Conservation (phyloP, 306 rosid genomes). For the Inga laurina region DNA sequence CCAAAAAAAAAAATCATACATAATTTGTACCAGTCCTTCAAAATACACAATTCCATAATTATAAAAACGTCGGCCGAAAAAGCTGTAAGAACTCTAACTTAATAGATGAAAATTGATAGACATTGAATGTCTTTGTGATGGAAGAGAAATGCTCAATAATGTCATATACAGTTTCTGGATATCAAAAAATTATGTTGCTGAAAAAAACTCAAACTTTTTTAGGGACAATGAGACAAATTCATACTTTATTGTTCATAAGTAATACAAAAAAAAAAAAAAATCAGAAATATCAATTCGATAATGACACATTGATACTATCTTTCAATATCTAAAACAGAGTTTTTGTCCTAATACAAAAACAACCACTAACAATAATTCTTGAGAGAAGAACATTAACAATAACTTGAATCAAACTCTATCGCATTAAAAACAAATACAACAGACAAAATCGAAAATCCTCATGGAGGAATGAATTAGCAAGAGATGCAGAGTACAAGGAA, state of each 20-base stretch:
- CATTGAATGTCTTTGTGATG: not conserved
- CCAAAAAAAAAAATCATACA: not conserved
- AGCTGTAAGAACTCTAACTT: not conserved
- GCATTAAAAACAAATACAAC: not conserved
- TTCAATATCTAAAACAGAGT: not conserved
- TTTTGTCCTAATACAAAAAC: not conserved
- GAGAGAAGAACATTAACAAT: not conserved
- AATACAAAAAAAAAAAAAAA: too few relatives aligned
- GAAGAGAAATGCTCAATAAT: not conserved
- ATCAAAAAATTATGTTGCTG: not conserved
- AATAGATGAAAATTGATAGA: not conserved
- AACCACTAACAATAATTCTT: not conserved
- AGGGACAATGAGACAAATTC: not conserved
- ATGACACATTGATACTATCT: not conserved
- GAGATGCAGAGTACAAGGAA: too few relatives aligned
- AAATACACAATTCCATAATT: not conserved
- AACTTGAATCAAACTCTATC: not conserved
- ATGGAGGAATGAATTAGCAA: not conserved
- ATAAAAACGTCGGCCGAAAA: not conserved
- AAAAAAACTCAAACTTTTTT: not conserved
- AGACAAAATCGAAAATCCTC: not conserved
- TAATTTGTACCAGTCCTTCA: not conserved
- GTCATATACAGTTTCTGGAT: not conserved
- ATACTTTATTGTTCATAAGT: not conserved
- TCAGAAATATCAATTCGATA: not conserved